Percentiles rank a stretch among this genome's conserved stretches.
Conservation (phyloP, 164 flowering plant genomes). For the grape (Vitis vinifera) region ASM3070453v1 NC_081817.1:3299001-3299500, state of each 20-base stretch:
- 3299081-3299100: neutral
- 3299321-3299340: neutral
- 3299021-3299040: neutral
- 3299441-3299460: neutral
- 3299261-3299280: neutral
- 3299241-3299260: neutral
- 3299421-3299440: neutral
- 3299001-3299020: neutral
- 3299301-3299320: neutral
- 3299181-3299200: neutral
- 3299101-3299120: neutral
- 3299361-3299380: neutral
- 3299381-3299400: constrained; percentile 1
- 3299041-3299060: neutral
- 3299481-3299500: neutral
- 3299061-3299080: neutral
- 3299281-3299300: neutral
- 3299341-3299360: neutral
- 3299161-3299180: neutral
- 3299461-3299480: neutral
- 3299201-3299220: neutral
- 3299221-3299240: neutral
- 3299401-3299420: neutral
- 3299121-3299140: neutral
- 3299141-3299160: neutral